Percentiles rank a stretch among this genome's conserved stretches.
These are phyloP conservation scores for Barbarea vulgaris DNA, from an alignment of 345 rosid species.

Conservation along the genomic window DNA sequence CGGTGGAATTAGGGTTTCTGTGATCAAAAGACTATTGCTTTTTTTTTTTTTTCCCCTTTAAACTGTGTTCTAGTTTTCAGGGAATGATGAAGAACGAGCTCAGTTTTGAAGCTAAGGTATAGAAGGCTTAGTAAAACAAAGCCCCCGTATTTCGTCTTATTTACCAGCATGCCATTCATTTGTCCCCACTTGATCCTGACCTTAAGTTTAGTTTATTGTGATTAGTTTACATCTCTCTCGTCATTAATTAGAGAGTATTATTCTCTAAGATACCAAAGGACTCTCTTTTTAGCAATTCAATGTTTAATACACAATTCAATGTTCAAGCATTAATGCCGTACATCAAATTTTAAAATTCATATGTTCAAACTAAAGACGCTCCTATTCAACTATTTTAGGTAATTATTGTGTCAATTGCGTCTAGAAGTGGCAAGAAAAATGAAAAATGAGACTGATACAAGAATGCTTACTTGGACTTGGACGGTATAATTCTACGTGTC, in stretches of 20 bases:
- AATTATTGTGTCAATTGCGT: conserved; percentile 33
- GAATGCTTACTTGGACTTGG: conserved; percentile 12
- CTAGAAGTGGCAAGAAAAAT: conserved; percentile 27
- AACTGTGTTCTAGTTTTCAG: conserved; percentile 36
- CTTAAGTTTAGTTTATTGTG: conserved; percentile 21
- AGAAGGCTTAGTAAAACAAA: not conserved
- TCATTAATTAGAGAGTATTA: conserved; percentile 24
- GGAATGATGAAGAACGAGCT: conserved; percentile 37
- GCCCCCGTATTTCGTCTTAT: conserved; percentile 1
- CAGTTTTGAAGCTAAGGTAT: conserved; percentile 43
- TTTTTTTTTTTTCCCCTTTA: conserved; percentile 14
- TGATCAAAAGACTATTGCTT: conserved; percentile 18
- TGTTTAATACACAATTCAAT: conserved; percentile 28
- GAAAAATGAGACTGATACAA: conserved; percentile 16
- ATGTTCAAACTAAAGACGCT: not conserved
- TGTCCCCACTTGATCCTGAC: conserved; percentile 21
- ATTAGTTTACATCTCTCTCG: conserved; percentile 27
- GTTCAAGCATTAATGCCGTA: conserved; percentile 31
- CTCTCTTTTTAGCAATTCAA: conserved; percentile 19
- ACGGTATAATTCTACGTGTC: conserved; percentile 30
- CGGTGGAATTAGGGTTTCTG: conserved; percentile 31
- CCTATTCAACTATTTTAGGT: conserved; percentile 16
- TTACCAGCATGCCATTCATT: conserved; percentile 30
- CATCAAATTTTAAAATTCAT: not conserved
- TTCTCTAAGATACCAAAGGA: conserved; percentile 35